Evolutionary conservation across 352 stramenopile genomes (phyloP), one percentile per base, ranked within the genome.

Genomic region (Pythium coloratum): DNA sequence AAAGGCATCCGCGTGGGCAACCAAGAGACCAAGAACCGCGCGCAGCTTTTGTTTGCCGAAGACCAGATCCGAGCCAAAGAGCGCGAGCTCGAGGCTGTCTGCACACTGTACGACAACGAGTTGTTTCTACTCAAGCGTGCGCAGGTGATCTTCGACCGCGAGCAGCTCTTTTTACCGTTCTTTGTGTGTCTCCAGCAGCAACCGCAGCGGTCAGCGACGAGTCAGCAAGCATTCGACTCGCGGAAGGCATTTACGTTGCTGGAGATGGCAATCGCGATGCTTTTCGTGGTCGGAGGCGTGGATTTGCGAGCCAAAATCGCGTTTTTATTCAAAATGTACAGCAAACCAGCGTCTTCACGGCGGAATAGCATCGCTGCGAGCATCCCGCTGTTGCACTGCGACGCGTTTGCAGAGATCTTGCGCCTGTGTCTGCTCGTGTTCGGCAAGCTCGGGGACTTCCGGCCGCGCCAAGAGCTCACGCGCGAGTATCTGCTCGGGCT

Each of bases 241-340:
- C 40, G 13, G 26, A 58, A 44, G n/a, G 14, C 10, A 2, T 70
- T 74, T 38, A 68, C 60, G 12, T 38, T 93, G 8, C 38, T 89
- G 57, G 77, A 88, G 2, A 65, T 90, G 16, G 70, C 79, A 1
- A 55, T 82, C 2, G 71, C 78, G 0, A 40, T 95, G 24, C 60
- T 97, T 1, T 38, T 95, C 24, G 81, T 88, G 1, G 32, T 84
- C 33, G 76, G 76, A 10, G 74, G 53, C 6, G 80, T 80, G 34
- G 59, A 66, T 6, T 34, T 97, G 13, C 61, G 64, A 5, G 76
- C 82, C 24, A 96, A 94, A 62, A 77, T 96, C 24, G 71, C 69
- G 10, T 92, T 96, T 47, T 30, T 96, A 1, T 92, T 96, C 60
- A 55, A 80, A 2, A 76, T 96, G 46, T 97, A 94, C 57, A 67